Percentiles rank a stretch among this genome's conserved stretches.
These are phyloP conservation scores for Nakaseomyces delphensis DNA, from an alignment of 1,139 yeast species.

Conservation along the genomic window DNA sequence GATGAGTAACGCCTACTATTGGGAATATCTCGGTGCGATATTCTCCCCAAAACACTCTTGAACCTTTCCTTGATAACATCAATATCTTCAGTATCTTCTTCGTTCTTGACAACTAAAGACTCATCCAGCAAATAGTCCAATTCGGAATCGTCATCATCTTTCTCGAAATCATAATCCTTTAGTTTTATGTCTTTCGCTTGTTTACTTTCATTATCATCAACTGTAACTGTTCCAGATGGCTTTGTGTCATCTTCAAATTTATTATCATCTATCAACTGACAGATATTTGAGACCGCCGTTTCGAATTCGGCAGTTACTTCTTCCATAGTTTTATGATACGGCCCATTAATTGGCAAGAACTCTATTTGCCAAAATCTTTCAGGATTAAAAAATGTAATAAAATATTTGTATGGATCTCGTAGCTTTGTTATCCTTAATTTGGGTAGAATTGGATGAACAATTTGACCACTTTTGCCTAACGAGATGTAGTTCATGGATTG, in stretches of 20 bases:
- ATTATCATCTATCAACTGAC: slow-evolving; percentile 13
- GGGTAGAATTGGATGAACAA: slow-evolving; percentile 30
- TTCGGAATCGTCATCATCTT: slow-evolving; percentile 19
- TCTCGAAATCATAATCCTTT: slow-evolving; percentile 12
- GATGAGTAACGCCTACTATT: slow-evolving; percentile 2
- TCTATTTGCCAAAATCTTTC: slow-evolving; percentile 29
- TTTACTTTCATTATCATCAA: not conserved
- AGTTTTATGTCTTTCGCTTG: not conserved
- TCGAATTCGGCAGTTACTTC: slow-evolving; percentile 17
- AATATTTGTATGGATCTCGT: slow-evolving; percentile 9
- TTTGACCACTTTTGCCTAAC: slow-evolving; percentile 26
- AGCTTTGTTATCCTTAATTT: slow-evolving; percentile 22
- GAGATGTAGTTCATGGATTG: slow-evolving; percentile 28
- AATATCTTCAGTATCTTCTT: not conserved
- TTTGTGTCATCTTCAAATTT: slow-evolving; percentile 3
- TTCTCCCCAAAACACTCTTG: not conserved
- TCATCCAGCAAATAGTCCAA: slow-evolving; percentile 22
- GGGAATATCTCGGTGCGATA: not conserved
- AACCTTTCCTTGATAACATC: slow-evolving; percentile 3
- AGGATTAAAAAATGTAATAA: slow-evolving; percentile 26
- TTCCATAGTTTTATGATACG: slow-evolving; percentile 3
- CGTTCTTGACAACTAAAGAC: not conserved
- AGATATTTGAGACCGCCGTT: slow-evolving; percentile 18
- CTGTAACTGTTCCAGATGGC: not conserved
- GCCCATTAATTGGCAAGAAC: slow-evolving; percentile 15